A percentile compares a stretch with the other conserved stretches of the same genome.
Evolutionary conservation across 139 green algal genomes (phyloP).

Genomic region (Gonium pectorale): DNA sequence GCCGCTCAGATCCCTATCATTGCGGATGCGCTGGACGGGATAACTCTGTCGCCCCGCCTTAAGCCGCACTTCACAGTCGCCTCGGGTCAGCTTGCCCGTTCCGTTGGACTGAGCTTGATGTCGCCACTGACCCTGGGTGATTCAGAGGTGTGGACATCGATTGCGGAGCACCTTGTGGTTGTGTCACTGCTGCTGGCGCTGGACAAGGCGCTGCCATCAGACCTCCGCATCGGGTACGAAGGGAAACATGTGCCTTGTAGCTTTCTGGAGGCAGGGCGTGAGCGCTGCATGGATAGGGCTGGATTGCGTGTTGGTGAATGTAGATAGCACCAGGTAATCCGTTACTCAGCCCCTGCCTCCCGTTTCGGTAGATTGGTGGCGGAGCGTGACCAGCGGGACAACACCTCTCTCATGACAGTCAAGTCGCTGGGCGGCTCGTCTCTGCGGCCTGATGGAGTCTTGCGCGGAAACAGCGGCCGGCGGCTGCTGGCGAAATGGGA

Average conservation of each 20-base stretch:
- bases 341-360: not conserved
- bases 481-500: conserved; percentile 33
- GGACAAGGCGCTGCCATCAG: conserved; percentile 7
- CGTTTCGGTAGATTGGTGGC: not conserved
- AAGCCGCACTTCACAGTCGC: not conserved
- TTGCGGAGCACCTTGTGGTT: not conserved
- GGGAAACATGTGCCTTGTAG: not conserved
- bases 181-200: conserved; percentile 21
- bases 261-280: not conserved
- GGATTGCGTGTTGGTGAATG: not conserved
- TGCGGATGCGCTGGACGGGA: not conserved
- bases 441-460: conserved; percentile 19
- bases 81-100: conserved; percentile 7
- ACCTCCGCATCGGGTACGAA: conserved; percentile 23
- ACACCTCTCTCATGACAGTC: conserved; percentile 14
- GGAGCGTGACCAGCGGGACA: conserved; percentile 20
- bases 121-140: not conserved
- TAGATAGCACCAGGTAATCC: not conserved
- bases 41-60: not conserved
- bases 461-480: not conserved
- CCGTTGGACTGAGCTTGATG: not conserved
- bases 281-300: not conserved
- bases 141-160: conserved; percentile 21
- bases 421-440: conserved; percentile 19
- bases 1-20: conserved; percentile 13